Evolutionary conservation across 2,329 filamentous ascomycete species (phyloP).

Genomic region (Laburnicola sp.): DNA sequence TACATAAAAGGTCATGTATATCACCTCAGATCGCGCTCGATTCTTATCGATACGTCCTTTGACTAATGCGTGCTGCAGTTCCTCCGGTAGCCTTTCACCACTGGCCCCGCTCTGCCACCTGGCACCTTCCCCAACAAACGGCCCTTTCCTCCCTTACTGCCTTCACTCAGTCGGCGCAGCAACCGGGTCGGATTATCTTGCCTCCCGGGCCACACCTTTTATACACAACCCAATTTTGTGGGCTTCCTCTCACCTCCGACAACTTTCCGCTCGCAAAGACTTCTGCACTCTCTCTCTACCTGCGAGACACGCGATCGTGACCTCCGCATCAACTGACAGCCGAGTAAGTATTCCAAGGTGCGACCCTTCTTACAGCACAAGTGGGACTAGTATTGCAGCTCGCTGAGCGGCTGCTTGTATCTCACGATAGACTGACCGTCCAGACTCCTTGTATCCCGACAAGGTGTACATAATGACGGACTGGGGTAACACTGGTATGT

Average conservation of each 20-base stretch:
- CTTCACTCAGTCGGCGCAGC: no score
- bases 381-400: background rate
- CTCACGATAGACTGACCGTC: background rate
- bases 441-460: background rate
- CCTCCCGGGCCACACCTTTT: background rate
- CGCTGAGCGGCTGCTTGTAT: background rate
- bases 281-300: background rate
- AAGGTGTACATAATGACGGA: constrained; percentile 13
- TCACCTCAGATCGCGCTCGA: no score
- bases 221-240: no score
- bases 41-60: no score
- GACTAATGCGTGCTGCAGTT: background rate
- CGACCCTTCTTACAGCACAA: background rate
- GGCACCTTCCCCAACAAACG: no score
- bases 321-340: background rate
- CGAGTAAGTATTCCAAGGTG: background rate
- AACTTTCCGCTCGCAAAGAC: background rate
- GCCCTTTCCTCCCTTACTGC: no score
- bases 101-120: no score
- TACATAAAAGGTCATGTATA: no score
- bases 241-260: background rate
- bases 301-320: background rate
- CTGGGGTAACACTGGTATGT: constrained; percentile 24
- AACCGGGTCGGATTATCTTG: background rate
- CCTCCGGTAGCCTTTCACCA: background rate